Evolutionary conservation across 768 basidiomycete species (phyloP).

Genomic region (Saitozyma podzolica): DNA sequence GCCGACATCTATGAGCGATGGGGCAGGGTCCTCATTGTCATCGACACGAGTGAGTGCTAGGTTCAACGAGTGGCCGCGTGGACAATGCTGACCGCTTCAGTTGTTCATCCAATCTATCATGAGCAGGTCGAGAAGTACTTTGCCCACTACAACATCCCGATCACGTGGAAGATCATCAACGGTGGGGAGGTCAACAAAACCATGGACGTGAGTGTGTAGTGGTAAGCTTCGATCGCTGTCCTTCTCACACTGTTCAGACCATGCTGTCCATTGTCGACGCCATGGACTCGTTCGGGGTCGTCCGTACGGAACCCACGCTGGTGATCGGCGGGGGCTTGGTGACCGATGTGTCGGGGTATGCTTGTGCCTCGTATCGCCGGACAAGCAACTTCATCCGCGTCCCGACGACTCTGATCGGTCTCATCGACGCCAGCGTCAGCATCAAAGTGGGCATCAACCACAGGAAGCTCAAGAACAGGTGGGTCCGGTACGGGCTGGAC

Average conservation of each 20-base stretch:
- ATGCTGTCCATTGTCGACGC: conserved; percentile 54
- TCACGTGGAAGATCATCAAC: conserved; percentile 51
- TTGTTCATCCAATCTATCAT: conserved; percentile 47
- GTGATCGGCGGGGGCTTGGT: conserved; percentile 53
- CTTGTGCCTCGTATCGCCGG: conserved; percentile 52
- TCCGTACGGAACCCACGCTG: conserved; percentile 53
- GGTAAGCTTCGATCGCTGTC: not conserved
- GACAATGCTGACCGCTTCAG: conserved; percentile 8
- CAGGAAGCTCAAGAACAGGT: conserved; percentile 54
- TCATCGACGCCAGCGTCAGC: conserved; percentile 53
- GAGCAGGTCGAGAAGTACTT: conserved; percentile 50
- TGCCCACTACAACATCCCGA: conserved; percentile 45
- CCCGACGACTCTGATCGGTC: conserved; percentile 53
- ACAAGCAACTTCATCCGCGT: conserved; percentile 52
- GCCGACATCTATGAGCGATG: conserved; percentile 52
- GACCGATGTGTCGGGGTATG: conserved; percentile 51
- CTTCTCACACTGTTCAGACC: conserved; percentile 26
- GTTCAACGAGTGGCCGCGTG: not conserved
- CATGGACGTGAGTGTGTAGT: conserved; percentile 45
- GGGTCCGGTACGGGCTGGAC: conserved; percentile 8
- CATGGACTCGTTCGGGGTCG: conserved; percentile 53
- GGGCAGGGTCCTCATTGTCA: conserved; percentile 51
- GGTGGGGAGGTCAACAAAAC: conserved; percentile 54
- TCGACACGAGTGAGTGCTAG: conserved; percentile 46
- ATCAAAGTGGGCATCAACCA: conserved; percentile 55